Percentiles rank a stretch among this genome's conserved stretches.
Evolutionary conservation across 176 grass and related monocot genomes (phyloP).

Genomic region (Avena insularis): DNA sequence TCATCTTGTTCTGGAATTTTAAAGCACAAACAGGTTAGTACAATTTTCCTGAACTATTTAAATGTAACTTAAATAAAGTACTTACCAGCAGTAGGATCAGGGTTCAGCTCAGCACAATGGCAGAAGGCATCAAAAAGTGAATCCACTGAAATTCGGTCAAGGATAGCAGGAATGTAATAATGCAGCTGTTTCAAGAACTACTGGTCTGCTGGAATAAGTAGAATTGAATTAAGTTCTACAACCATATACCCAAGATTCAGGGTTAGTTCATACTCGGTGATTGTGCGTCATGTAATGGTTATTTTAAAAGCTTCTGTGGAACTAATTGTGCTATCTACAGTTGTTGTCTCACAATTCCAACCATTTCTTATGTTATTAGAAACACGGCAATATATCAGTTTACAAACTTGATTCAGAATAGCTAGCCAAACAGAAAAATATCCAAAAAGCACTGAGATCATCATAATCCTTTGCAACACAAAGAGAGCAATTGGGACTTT

Average conservation of each 20-base stretch:
- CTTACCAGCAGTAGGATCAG: slow-evolving; percentile 88
- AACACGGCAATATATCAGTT: neutral
- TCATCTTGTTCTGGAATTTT: slow-evolving; percentile 57
- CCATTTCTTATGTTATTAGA: neutral
- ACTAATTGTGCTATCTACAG: neutral
- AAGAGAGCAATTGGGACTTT: neutral
- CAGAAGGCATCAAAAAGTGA: slow-evolving; percentile 85
- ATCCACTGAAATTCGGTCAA: slow-evolving; percentile 75
- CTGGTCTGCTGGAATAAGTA: neutral
- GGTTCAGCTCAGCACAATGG: slow-evolving; percentile 93
- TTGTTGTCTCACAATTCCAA: neutral
- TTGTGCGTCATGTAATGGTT: neutral
- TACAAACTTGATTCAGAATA: neutral
- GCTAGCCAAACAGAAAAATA: neutral
- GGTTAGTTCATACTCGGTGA: neutral
- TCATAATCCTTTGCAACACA: neutral
- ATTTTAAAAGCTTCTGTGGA: neutral
- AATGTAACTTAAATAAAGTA: slow-evolving; percentile 12
- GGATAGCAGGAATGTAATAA: slow-evolving; percentile 21
- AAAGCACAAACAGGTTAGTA: slow-evolving; percentile 19
- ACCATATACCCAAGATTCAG: neutral
- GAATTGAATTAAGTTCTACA: slow-evolving; percentile 19
- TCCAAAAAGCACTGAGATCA: slow-evolving; percentile 5
- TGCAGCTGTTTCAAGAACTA: neutral
- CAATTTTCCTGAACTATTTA: neutral